Evolutionary conservation across 2,329 filamentous ascomycete species (phyloP), one percentile per base, ranked within the genome.

Genomic region (Lachnellula occidentalis): DNA sequence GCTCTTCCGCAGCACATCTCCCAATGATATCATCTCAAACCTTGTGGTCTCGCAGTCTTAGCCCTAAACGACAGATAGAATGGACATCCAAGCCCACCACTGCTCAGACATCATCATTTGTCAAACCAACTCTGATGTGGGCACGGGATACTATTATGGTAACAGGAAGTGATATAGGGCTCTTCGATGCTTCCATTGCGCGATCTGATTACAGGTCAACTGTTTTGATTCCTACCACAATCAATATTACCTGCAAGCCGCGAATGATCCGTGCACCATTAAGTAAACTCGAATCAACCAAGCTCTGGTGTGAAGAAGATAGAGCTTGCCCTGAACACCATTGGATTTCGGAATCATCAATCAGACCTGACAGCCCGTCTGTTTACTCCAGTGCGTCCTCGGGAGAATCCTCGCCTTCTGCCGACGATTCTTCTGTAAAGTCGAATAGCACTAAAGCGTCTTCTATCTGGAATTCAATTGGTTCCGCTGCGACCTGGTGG

Each of bases 261-360:
- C 58, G 63, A 37, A 51, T 34, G 8, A 56, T 14, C 15, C 34
- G 24, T 1, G 27, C 45, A 6, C 36, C 56, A 12, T 42, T 66
- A 17, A 47, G 42, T 37, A 34, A 48, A 17, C 41, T 69, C n/a
- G 50, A 45, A 6, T 67, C 67, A 0, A 58, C 34, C 12, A 57
- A 58, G 37, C 61, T 69, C 8, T 69, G 67, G 67, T 59, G 51
- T 41, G 46, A 45, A 12, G 34, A 50, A 11, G 19, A 55, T 6
- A 50, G 51, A 37, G 21, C 61, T n/a, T 34, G 50, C 8, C 34
- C 56, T 46, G 64, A 65, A 36, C 64, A 53, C 48, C 51, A 69
- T 42, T 69, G 67, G 67, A 65, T 69, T n/a, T 64, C 67, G 12
- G 67, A 68, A 46, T 69, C 67, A 7, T 66, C 67, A 11, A 55